phyloP scores from a whole-genome alignment of 176 grass and related monocot species.

The Oryza coarctata region DNA sequence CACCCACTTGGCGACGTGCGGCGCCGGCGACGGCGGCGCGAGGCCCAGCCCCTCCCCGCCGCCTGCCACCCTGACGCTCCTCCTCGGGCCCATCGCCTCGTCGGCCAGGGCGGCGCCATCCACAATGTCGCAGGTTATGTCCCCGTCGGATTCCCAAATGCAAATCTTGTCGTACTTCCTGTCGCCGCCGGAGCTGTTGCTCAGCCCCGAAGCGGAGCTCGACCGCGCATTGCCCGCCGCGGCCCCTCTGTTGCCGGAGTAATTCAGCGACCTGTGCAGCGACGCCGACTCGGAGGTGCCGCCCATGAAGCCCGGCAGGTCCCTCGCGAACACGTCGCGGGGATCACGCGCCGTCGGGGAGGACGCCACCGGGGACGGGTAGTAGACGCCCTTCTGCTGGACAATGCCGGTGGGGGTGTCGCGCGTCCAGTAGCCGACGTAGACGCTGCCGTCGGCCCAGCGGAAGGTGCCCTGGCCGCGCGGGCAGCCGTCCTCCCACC shows the following conservation, averaged over 20 bases:
- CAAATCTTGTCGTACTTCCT: constrained; percentile 68
- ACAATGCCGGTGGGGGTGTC: constrained; percentile 46
- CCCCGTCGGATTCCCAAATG: constrained; percentile 70
- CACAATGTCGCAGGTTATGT: constrained; percentile 72
- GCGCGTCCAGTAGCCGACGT: constrained; percentile 70
- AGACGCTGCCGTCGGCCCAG: constrained; percentile 83
- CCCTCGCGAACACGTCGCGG: constrained; percentile 63
- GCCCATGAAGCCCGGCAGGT: constrained; percentile 51
- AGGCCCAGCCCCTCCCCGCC: constrained; percentile 14
- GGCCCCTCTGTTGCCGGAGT: constrained; percentile 15
- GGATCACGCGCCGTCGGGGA: constrained; percentile 75
- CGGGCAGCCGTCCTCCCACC: constrained; percentile 82
- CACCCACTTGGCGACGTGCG: constrained; percentile 54
- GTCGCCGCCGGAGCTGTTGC: constrained; percentile 52
- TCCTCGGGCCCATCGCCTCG: constrained; percentile 3
- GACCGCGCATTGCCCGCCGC: constrained; percentile 35
- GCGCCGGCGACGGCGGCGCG: constrained; percentile 17
- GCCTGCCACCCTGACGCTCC: constrained; percentile 35
- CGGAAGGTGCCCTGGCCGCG: constrained; percentile 72
- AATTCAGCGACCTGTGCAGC: constrained; percentile 41
- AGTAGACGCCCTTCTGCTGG: constrained; percentile 84
- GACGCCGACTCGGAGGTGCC: constrained; percentile 25
- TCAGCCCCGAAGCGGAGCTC: constrained; percentile 50
- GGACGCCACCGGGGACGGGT: constrained; percentile 60
- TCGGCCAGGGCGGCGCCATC: constrained; percentile 42